phyloP scores from a whole-genome alignment of 2,329 filamentous ascomycete genomes.

The Exophiala xenobiotica region DNA sequence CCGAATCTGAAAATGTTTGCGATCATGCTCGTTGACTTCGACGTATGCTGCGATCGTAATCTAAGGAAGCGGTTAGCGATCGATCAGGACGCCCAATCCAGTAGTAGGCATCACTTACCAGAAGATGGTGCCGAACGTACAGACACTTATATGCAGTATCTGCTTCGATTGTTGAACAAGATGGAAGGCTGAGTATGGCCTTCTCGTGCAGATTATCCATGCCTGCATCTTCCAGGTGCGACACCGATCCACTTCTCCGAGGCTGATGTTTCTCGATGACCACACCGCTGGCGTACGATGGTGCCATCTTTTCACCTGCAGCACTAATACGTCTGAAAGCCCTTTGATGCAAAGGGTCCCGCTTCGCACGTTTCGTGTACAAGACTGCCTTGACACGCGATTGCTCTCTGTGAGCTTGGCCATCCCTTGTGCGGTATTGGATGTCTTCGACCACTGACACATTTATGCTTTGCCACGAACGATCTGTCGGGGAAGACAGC shows the following conservation, averaged over 20 bases:
- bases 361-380: constrained; percentile 9
- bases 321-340: constrained; percentile 8
- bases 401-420: constrained; percentile 4
- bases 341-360: constrained; percentile 8
- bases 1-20: constrained; percentile 8
- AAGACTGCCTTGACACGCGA: constrained; percentile 7
- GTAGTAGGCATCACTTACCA: background rate
- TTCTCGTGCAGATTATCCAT: constrained; percentile 1
- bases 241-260: constrained; percentile 8
- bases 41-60: constrained; percentile 6
- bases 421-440: constrained; percentile 6
- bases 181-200: constrained; percentile 1
- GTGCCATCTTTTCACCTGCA: constrained; percentile 10
- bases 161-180: constrained; percentile 6
- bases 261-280: constrained; percentile 4
- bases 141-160: constrained; percentile 11
- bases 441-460: constrained; percentile 10
- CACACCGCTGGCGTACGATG: constrained; percentile 1
- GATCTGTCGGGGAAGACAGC: constrained; percentile 2
- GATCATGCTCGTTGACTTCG: constrained; percentile 4
- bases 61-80: background rate
- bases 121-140: constrained; percentile 6
- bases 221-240: background rate
- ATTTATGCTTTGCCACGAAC: constrained; percentile 9
- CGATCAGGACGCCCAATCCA: background rate